Evolutionary conservation across 495 filamentous ascomycete genomes (phyloP).

Genomic region (Cudoniella acicularis): DNA sequence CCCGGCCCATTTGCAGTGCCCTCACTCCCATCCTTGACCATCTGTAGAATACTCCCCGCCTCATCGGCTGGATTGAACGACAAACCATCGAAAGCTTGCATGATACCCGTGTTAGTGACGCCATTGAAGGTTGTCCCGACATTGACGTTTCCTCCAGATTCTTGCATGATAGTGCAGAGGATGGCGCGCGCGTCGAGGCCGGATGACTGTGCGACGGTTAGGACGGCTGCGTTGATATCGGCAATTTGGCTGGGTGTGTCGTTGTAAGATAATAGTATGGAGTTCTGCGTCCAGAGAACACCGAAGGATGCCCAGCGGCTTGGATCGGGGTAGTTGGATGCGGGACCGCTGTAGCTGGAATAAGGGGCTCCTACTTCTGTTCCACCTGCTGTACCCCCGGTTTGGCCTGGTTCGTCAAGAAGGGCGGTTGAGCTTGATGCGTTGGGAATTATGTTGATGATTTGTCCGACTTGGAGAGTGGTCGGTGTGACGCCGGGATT

Average conservation of each 20-base stretch:
- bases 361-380: neutral
- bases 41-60: constrained; percentile 33
- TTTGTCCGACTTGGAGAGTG: constrained; percentile 10
- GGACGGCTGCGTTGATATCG: constrained; percentile 32
- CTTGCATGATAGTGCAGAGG: constrained; percentile 42
- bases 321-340: constrained; percentile 33
- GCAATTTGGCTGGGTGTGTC: constrained; percentile 33
- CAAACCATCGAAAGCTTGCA: constrained; percentile 13
- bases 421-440: neutral
- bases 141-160: constrained; percentile 38
- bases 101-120: constrained; percentile 26
- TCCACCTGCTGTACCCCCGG: neutral
- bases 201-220: constrained; percentile 26
- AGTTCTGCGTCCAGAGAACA: constrained; percentile 37
- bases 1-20: constrained; percentile 29
- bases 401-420: too few species aligned
- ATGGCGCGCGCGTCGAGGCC: constrained; percentile 42
- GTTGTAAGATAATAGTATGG: constrained; percentile 29
- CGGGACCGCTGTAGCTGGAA: constrained; percentile 31
- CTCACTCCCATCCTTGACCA: constrained; percentile 34
- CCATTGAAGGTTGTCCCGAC: constrained; percentile 32
- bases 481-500: constrained; percentile 7
- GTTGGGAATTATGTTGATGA: constrained; percentile 16
- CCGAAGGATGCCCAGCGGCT: constrained; percentile 33
- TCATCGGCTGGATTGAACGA: constrained; percentile 1